Conservation (phyloP, 1,139 yeast genomes). For the Candida neerlandica region DNA sequence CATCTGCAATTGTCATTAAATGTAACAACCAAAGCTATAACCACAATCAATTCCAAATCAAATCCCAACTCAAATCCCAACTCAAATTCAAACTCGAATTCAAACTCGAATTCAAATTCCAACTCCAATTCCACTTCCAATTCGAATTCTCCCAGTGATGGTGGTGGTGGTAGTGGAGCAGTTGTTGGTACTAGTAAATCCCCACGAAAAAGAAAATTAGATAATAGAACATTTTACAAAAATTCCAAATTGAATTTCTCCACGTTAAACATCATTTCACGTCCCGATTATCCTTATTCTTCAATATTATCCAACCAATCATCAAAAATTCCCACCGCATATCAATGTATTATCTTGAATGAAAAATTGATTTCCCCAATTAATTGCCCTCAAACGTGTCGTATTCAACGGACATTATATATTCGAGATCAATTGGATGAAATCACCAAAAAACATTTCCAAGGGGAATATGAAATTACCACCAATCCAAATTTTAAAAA, state of each 20-base stretch:
- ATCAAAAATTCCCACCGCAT: conserved; percentile 11
- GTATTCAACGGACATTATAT: conserved; percentile 15
- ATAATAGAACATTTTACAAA: conserved; percentile 5
- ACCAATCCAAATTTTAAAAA: conserved; percentile 17
- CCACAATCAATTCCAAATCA: neutral
- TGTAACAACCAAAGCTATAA: neutral
- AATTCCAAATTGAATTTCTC: conserved; percentile 13
- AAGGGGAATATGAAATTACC: conserved; percentile 12
- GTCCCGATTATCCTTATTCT: conserved; percentile 16
- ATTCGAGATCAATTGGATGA: conserved; percentile 12
- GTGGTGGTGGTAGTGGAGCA: neutral
- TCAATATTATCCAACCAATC: conserved; percentile 8
- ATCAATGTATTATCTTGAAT: conserved; percentile 12
- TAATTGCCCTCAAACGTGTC: conserved; percentile 11
- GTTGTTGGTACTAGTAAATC: neutral
- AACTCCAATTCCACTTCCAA: neutral
- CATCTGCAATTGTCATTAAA: conserved; percentile 12
- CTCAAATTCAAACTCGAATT: neutral
- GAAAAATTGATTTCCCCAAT: conserved; percentile 16
- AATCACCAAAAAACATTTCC: conserved; percentile 1
- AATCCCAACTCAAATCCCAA: conserved; percentile 10
- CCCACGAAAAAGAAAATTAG: conserved; percentile 9
- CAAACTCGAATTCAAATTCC: neutral
- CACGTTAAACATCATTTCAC: conserved; percentile 9
- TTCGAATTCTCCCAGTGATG: conserved; percentile 2